Evolutionary conservation across 345 rosid genomes (phyloP).

Genomic region (Geranium rotundifolium): DNA sequence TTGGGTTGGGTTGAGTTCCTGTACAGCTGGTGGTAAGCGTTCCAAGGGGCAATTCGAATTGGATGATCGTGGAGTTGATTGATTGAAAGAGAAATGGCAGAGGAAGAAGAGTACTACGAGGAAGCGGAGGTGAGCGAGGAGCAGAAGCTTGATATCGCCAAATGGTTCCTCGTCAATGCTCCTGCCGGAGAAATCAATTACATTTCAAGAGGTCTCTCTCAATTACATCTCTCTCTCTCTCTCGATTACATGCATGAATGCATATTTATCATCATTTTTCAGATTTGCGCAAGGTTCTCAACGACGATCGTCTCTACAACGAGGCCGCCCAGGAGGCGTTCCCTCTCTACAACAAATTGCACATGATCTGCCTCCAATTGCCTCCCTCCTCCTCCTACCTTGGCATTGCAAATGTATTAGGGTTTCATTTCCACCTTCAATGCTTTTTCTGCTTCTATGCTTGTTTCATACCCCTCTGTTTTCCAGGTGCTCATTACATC

Average conservation of each 20-base stretch:
- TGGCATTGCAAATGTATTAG: too few species aligned
- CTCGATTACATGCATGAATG: background rate
- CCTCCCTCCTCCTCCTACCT: slow-evolving; percentile 35
- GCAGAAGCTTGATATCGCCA: slow-evolving; percentile 92
- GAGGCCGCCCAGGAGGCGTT: slow-evolving; percentile 84
- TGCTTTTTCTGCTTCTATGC: too few species aligned
- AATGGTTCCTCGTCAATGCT: slow-evolving; percentile 94
- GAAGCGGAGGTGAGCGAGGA: slow-evolving; percentile 41
- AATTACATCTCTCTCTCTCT: background rate
- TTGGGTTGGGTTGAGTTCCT: too few species aligned
- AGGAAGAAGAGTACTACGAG: slow-evolving; percentile 41
- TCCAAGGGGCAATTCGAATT: too few species aligned
- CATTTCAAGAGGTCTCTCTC: slow-evolving; percentile 62
- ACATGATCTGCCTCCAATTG: slow-evolving; percentile 78
- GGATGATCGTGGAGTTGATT: too few species aligned
- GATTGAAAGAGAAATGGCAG: slow-evolving; percentile 22
- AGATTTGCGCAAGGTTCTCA: slow-evolving; percentile 70
- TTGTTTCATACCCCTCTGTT: background rate
- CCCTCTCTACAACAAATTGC: slow-evolving; percentile 75
- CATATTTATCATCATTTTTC: slow-evolving; percentile 10
- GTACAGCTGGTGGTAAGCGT: too few species aligned
- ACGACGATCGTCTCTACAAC: slow-evolving; percentile 48
- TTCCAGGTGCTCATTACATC: slow-evolving; percentile 61
- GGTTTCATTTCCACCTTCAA: too few species aligned
- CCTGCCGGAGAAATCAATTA: slow-evolving; percentile 96